Percentiles rank a stretch among this genome's conserved stretches.
phyloP scores from a whole-genome alignment of 768 basidiomycete genomes.

The Leucocoprinus leucothites region DNA sequence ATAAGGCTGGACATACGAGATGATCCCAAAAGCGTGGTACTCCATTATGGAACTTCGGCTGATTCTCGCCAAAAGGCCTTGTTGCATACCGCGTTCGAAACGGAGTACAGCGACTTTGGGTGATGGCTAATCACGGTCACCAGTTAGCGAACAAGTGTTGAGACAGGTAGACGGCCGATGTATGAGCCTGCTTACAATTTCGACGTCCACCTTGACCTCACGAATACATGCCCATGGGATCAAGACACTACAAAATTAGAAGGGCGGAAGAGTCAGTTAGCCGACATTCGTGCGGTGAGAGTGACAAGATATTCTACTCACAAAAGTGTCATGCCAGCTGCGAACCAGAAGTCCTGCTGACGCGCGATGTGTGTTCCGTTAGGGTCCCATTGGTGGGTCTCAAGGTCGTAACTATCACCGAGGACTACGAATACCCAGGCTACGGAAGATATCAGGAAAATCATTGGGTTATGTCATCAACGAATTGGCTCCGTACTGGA shows the following conservation, averaged over 20 bases:
- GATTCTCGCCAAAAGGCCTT: conserved; percentile 76
- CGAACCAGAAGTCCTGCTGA: conserved; percentile 82
- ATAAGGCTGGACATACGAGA: conserved; percentile 50
- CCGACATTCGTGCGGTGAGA: not conserved
- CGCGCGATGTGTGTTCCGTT: conserved; percentile 52
- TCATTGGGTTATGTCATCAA: not conserved
- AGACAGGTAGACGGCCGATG: not conserved
- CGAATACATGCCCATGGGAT: conserved; percentile 79
- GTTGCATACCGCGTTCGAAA: conserved; percentile 84
- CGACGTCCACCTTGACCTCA: conserved; percentile 72
- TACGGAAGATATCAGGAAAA: conserved; percentile 16
- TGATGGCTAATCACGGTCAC: conserved; percentile 51
- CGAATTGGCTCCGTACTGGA: conserved; percentile 41
- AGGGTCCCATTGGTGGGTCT: conserved; percentile 57
- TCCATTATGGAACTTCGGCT: conserved; percentile 75
- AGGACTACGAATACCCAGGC: conserved; percentile 72
- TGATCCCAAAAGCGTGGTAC: conserved; percentile 83
- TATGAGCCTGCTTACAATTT: conserved; percentile 52
- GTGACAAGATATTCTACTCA: conserved; percentile 27
- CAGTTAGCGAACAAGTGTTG: conserved; percentile 4
- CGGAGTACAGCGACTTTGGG: conserved; percentile 78
- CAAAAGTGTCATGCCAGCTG: conserved; percentile 71
- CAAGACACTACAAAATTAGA: conserved; percentile 42
- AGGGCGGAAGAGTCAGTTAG: not conserved
- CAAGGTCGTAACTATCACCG: conserved; percentile 59